Conservation (phyloP, 1,284 basidiomycete species). For the Moniliella sp. region DNA sequence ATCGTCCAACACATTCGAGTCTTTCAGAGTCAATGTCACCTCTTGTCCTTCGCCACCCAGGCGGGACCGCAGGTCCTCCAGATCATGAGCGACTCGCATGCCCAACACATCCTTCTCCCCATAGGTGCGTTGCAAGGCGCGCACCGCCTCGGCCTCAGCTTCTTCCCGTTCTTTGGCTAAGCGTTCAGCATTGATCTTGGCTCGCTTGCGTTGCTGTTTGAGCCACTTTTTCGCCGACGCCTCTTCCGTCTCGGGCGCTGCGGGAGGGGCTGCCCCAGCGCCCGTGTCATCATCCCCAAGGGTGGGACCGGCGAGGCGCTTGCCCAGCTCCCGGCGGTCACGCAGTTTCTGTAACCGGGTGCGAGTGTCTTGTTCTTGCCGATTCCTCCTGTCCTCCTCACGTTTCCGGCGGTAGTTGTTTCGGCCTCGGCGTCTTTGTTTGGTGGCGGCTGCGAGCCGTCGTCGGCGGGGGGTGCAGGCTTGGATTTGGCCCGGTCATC, state of each 20-base stretch:
- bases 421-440: conserved; percentile 34
- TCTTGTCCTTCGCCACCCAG: conserved; percentile 77
- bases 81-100: conserved; percentile 82
- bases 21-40: conserved; percentile 82
- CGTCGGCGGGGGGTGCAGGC: conserved; percentile 18
- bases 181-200: conserved; percentile 58
- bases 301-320: conserved; percentile 67
- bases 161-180: conserved; percentile 48
- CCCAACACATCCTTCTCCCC: conserved; percentile 52
- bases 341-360: conserved; percentile 39
- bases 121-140: conserved; percentile 48
- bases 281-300: conserved; percentile 54
- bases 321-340: conserved; percentile 70
- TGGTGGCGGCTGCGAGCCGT: conserved; percentile 17
- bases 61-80: conserved; percentile 47
- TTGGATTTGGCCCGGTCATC: conserved; percentile 44
- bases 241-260: no score
- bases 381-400: conserved; percentile 49
- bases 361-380: conserved; percentile 43
- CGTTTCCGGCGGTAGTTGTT: conserved; percentile 36
- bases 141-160: conserved; percentile 21
- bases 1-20: conserved; percentile 79
- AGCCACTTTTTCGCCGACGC: conserved; percentile 56
- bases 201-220: conserved; percentile 63
- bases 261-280: no score